These are phyloP conservation scores for Annulohypoxylon moriforme DNA, from an alignment of 495 filamentous ascomycete species.

Conservation along the genomic window DNA sequence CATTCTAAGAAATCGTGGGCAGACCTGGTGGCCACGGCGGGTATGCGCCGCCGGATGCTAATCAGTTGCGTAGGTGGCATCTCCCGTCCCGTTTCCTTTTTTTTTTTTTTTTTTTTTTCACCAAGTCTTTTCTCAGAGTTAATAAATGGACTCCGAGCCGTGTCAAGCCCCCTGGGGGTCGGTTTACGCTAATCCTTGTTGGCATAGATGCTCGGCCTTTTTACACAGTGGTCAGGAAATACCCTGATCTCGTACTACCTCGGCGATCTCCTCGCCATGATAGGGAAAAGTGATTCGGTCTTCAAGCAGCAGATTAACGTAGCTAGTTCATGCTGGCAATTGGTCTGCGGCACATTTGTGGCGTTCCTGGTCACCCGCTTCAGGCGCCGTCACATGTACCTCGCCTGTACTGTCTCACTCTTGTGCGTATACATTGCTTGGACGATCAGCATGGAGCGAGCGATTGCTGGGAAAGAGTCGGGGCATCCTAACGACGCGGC, in stretches of 20 bases:
- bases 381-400: slow-evolving; percentile 68
- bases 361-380: slow-evolving; percentile 66
- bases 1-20: slow-evolving; percentile 59
- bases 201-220: slow-evolving; percentile 60
- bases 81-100: background rate
- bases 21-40: slow-evolving; percentile 61
- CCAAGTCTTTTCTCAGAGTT: background rate
- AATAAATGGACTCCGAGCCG: background rate
- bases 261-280: slow-evolving; percentile 61
- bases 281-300: slow-evolving; percentile 62
- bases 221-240: slow-evolving; percentile 64
- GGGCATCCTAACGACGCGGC: slow-evolving; percentile 54
- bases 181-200: background rate
- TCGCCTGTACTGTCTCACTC: slow-evolving; percentile 64
- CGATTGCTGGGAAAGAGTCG: slow-evolving; percentile 54
- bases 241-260: slow-evolving; percentile 68
- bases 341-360: slow-evolving; percentile 59
- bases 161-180: background rate
- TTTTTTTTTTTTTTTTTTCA: background rate
- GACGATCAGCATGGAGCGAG: slow-evolving; percentile 68
- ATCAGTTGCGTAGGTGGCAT: slow-evolving; percentile 53
- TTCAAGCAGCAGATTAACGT: slow-evolving; percentile 68
- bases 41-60: slow-evolving; percentile 58
- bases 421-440: slow-evolving; percentile 68
- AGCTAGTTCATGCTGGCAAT: slow-evolving; percentile 67